Evolutionary conservation across 768 basidiomycete species (phyloP), one percentile per base, ranked within the genome.

Genomic region (Hericium alpestre): DNA sequence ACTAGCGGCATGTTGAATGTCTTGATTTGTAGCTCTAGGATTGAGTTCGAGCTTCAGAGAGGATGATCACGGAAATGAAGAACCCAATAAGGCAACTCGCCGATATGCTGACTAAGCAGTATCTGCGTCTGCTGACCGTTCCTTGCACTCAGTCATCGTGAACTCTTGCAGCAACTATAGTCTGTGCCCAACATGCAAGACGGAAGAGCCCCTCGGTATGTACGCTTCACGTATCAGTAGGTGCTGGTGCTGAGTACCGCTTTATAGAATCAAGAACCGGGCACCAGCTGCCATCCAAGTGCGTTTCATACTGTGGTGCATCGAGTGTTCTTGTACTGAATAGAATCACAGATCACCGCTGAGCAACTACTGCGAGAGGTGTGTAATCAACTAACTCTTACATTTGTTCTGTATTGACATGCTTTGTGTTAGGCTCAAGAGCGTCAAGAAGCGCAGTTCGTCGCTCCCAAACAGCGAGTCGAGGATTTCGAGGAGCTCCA

Each of bases 291-390:
- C 92, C 58, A 78, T 97, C 59, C 93, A 95, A 72, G 92, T 90
- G 53, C 60, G 81, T 69, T 54, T 56, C 55, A 38, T 22, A 37
- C 40, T 38, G 53, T 32, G 10, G 23, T 40, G 47, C 38, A 16
- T 23, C 38, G 43, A 3, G 38, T 47, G 41, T 57, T 51, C 51
- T 53, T 54, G 32, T 58, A 61, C 60, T 70, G 52, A 65, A 10
- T 58, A 37, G 40, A 54, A 41, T 58, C 22, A 50, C 72, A 97
- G 92, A 94, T 98, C 73, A 98, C 96, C 57, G 92, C 96, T 13
- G 96, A 98, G 73, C 96, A 99, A 73, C 84, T 99, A 46, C 77
- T 99, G 10, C 87, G 96, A 65, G 96, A 99, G 76, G 90, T 89
- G 68, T 50, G 72, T 56, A 11, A 37, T 49, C 25, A 51, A 32